These are phyloP conservation scores for Aspergillus carlsbadensis DNA, from an alignment of 495 filamentous ascomycete genomes.

Conservation along the genomic window DNA sequence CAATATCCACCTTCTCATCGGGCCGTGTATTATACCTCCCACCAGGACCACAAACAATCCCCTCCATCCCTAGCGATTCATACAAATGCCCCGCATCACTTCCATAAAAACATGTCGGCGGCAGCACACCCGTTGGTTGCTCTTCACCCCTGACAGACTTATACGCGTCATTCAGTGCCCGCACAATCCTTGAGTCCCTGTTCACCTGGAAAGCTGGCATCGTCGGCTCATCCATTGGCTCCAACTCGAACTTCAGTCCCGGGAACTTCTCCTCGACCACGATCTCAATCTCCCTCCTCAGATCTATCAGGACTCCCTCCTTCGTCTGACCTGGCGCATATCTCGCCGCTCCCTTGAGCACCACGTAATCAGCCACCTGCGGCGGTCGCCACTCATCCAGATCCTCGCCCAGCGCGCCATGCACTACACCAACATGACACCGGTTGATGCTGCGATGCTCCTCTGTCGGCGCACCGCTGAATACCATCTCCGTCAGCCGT, in stretches of 20 bases:
- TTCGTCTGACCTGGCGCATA: background rate
- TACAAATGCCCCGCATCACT: background rate
- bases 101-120: background rate
- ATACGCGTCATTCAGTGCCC: background rate
- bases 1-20: conserved; percentile 1
- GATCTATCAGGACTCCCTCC: background rate
- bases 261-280: background rate
- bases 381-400: background rate
- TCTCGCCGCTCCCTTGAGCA: background rate
- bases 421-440: background rate
- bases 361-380: background rate
- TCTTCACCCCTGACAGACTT: background rate
- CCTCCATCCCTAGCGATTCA: background rate
- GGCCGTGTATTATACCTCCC: background rate
- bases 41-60: background rate
- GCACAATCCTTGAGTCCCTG: background rate
- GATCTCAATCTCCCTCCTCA: background rate
- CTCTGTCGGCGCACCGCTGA: background rate
- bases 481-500: background rate
- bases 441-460: background rate
- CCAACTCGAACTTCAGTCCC: background rate
- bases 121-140: background rate
- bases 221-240: background rate
- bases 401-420: background rate
- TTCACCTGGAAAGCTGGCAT: background rate